Evolutionary conservation across 2,329 filamentous ascomycete genomes (phyloP).

Genomic region (Pyrenophora tritici-repentis): DNA sequence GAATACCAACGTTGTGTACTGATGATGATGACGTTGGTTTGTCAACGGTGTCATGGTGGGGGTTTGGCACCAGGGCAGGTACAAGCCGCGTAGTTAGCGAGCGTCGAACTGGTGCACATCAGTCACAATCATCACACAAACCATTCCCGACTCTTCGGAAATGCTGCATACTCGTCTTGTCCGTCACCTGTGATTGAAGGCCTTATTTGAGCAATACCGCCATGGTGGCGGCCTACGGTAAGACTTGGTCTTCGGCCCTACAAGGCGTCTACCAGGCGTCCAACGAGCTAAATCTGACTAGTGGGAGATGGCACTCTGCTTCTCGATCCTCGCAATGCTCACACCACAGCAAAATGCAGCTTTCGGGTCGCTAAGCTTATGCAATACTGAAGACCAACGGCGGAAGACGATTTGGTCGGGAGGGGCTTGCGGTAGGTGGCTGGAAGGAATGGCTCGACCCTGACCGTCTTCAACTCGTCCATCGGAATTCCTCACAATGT

Average conservation of each 20-base stretch:
- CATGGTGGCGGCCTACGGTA: slow-evolving; percentile 14
- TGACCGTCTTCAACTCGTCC: neutral
- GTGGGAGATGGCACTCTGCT: neutral
- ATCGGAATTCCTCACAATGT: neutral
- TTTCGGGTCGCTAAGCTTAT: neutral
- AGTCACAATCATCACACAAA: slow-evolving; percentile 2
- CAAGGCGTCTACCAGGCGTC: slow-evolving; percentile 3
- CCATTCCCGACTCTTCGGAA: neutral
- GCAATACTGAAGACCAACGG: too few species aligned
- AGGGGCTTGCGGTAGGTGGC: too few species aligned
- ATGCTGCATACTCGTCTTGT: neutral
- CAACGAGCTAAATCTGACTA: too few species aligned
- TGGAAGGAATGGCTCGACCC: too few species aligned
- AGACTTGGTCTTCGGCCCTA: slow-evolving; percentile 12
- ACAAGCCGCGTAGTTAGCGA: slow-evolving; percentile 11
- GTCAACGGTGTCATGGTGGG: neutral
- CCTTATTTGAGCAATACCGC: slow-evolving; percentile 7
- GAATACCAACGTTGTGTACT: neutral
- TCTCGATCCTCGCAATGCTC: too few species aligned
- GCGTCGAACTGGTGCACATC: neutral
- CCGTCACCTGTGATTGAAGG: slow-evolving; percentile 3
- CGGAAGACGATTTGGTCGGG: too few species aligned
- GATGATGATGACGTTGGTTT: neutral
- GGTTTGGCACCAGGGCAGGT: neutral
- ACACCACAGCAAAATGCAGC: too few species aligned